Conservation (phyloP, 176 grass and related monocot species). For the Juncus effusus region DNA sequence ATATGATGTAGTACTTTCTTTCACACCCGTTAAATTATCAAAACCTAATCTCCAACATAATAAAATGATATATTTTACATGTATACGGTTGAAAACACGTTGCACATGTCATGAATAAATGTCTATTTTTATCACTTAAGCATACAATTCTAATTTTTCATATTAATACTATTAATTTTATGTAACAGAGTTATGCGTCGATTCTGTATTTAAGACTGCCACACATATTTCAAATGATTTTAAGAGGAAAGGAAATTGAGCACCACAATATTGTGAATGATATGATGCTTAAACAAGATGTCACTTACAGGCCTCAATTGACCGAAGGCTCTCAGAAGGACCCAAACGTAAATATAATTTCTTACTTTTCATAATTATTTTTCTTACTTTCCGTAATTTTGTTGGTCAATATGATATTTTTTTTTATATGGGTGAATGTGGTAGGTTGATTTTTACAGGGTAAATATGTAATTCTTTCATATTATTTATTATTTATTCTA, state of each 20-base stretch:
- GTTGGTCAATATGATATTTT: no score
- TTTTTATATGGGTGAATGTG: no score
- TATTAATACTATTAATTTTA: constrained; percentile 4
- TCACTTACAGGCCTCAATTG: constrained; percentile 70
- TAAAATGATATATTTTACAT: no score
- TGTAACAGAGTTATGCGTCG: constrained; percentile 94
- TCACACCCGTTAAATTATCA: no score
- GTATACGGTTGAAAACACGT: not conserved
- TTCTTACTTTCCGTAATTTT: no score
- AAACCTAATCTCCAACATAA: no score
- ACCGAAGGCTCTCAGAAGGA: constrained; percentile 64
- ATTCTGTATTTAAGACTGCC: constrained; percentile 94
- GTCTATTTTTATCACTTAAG: not conserved
- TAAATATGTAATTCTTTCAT: no score
- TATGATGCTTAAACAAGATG: constrained; percentile 98
- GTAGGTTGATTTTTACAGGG: no score
- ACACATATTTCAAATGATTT: constrained; percentile 67
- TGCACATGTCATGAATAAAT: not conserved
- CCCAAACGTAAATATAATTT: constrained; percentile 53
- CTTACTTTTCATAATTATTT: not conserved
- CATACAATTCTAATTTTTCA: not conserved
- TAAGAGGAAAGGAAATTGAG: constrained; percentile 89
- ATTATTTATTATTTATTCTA: no score
- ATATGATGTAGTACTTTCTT: no score
- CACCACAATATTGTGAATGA: constrained; percentile 95